Base-by-base conservation (phyloP, 2,329 filamentous ascomycete genomes). In the Tetracladium maxilliforme region DNA sequence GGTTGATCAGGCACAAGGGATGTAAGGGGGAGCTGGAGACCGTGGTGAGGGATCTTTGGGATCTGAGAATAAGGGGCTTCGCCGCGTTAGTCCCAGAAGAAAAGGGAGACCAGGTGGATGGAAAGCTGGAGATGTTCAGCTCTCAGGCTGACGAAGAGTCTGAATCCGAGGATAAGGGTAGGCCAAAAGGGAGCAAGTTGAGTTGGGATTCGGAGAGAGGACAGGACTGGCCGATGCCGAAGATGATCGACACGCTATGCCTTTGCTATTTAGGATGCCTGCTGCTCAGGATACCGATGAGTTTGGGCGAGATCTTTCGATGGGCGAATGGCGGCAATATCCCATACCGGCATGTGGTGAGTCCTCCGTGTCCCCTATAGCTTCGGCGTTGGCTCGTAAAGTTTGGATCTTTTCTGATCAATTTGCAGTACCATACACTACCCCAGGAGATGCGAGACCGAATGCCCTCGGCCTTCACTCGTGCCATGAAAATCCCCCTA, bases 11-110 rank as follows among this genome's bases (percentile, higher is more conserved):
- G 13, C 55, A 61, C 6, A 72, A 73, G 43, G 64, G 66, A 0
- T 62, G 90, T 23, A 73, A 76, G 2, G 48, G 58, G 5, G 77
- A 92, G 38, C 59, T 94, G 9, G 83, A 92, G 57, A 73, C 57
- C 6, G 60, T 92, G 7, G 71, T 92, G 5, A 70, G 73, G 30
- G 84, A 93, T 44, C 63, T 98, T 10, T 98, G 90, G 87, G 63
- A 75, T 26, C 53, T 94, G 20, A 42, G 42, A 24, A 18, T 41
- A 7, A 31, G 34, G 14, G 21, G 28, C 11, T 23, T 81, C 17
- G 54, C 54, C 23, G 46, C 48, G 37, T 57, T 33, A 20, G n/a
- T n/a, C n/a, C n/a, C n/a, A n/a, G 40, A 21, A 26, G 43, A 41
- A 5, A 43, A 41, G 22, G 40, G 39, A 12, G 36, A 42, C 23